Percentiles rank a stretch among this genome's conserved stretches.
These are phyloP conservation scores for Cucurbita pepo DNA, from an alignment of 306 rosid species.

Conservation along the genomic window DNA sequence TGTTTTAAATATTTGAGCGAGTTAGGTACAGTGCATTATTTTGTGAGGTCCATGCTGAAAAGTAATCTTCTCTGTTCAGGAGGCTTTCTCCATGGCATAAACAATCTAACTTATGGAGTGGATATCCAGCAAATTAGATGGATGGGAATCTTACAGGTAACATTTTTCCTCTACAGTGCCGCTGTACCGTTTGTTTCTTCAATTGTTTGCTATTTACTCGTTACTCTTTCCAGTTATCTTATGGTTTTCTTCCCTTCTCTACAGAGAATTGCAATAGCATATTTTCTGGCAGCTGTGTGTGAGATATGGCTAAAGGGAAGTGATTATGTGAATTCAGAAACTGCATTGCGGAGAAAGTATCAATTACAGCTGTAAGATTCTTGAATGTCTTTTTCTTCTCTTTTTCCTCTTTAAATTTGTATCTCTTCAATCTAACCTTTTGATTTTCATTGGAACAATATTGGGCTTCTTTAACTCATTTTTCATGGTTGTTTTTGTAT, in stretches of 20 bases:
- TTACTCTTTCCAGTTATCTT: neutral
- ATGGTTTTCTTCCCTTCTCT: neutral
- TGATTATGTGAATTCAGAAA: constrained; percentile 34
- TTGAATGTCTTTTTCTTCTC: neutral
- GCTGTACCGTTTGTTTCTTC: neutral
- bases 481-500: neutral
- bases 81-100: constrained; percentile 73
- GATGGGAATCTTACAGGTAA: constrained; percentile 87
- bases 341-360: constrained; percentile 52
- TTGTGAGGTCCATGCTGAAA: constrained; percentile 4
- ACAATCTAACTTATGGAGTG: constrained; percentile 70
- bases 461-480: neutral
- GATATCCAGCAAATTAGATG: constrained; percentile 59
- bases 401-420: neutral
- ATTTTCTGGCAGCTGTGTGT: constrained; percentile 59
- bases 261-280: constrained; percentile 83
- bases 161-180: neutral
- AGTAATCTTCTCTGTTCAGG: constrained; percentile 28
- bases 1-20: neutral
- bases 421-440: neutral
- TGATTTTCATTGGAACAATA: neutral
- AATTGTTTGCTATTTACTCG: neutral
- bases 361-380: constrained; percentile 55
- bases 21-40: neutral
- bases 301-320: constrained; percentile 92